Evolutionary conservation across 768 basidiomycete genomes (phyloP).

Genomic region (Amanita polypyramis): DNA sequence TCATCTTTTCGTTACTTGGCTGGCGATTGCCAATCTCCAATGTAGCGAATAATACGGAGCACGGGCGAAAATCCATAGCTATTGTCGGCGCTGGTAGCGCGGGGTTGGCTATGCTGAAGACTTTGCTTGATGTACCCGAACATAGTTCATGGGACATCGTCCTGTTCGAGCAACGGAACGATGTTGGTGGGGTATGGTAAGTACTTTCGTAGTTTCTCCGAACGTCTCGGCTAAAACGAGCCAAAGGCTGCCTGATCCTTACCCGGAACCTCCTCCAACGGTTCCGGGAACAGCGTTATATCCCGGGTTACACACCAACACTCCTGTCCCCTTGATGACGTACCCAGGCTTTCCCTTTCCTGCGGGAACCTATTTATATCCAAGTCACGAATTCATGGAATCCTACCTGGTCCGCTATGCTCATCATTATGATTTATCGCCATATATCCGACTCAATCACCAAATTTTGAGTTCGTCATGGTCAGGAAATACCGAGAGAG

Average conservation of each 20-base stretch:
- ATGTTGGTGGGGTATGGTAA: slow-evolving; percentile 50
- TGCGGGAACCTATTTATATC: slow-evolving; percentile 38
- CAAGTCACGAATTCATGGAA: slow-evolving; percentile 33
- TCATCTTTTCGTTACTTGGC: slow-evolving; percentile 14
- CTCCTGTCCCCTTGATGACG: slow-evolving; percentile 47
- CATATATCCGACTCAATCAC: slow-evolving; percentile 32
- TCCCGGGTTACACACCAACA: slow-evolving; percentile 42
- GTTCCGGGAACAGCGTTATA: slow-evolving; percentile 48
- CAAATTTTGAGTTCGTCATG: slow-evolving; percentile 9
- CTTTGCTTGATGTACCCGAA: slow-evolving; percentile 35
- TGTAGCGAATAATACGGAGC: slow-evolving; percentile 5
- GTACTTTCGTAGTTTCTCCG: slow-evolving; percentile 3
- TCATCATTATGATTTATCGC: slow-evolving; percentile 24
- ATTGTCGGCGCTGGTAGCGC: slow-evolving; percentile 50
- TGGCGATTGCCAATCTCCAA: slow-evolving; percentile 1
- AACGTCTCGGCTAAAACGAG: background rate
- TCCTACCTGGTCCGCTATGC: slow-evolving; percentile 38
- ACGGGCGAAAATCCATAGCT: slow-evolving; percentile 34
- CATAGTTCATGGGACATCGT: slow-evolving; percentile 34
- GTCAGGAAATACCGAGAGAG: background rate
- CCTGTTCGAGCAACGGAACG: slow-evolving; percentile 41
- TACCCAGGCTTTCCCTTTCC: slow-evolving; percentile 45
- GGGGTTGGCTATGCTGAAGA: slow-evolving; percentile 42
- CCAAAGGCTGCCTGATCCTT: slow-evolving; percentile 23
- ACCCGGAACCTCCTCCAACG: slow-evolving; percentile 25